phyloP scores from a whole-genome alignment of 2,329 filamentous ascomycete genomes.

The Penicillium sumatraense region DNA sequence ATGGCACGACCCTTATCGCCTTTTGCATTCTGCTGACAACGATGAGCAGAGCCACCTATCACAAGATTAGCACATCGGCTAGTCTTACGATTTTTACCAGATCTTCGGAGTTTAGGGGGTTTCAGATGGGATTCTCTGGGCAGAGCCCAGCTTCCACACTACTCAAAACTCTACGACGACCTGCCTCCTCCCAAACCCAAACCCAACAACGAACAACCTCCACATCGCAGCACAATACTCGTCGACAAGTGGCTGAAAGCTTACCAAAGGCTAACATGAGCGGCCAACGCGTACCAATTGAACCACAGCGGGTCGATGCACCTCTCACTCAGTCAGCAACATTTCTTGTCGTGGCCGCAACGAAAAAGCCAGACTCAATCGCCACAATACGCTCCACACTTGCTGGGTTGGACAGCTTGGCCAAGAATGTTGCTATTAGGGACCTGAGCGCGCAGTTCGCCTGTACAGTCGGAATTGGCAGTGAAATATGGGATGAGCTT shows the following conservation, averaged over 20 bases:
- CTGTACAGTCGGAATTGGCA: conserved; percentile 62
- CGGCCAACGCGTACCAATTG: conserved; percentile 35
- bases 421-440: conserved; percentile 60
- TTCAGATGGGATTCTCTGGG: neutral
- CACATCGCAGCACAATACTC: neutral
- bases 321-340: conserved; percentile 59
- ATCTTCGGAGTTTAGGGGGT: no score
- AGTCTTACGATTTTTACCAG: neutral
- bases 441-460: conserved; percentile 52
- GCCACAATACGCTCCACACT: conserved; percentile 51
- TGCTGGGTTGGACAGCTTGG: conserved; percentile 50
- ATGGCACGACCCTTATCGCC: neutral
- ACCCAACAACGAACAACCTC: neutral
- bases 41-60: neutral
- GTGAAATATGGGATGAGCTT: conserved; percentile 56
- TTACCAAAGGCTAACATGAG: conserved; percentile 16
- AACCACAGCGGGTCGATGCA: conserved; percentile 54
- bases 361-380: conserved; percentile 39
- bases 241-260: neutral
- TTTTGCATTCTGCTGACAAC: neutral
- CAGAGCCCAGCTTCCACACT: neutral
- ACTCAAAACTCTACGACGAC: neutral
- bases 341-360: conserved; percentile 57
- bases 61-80: neutral
- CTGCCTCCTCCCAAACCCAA: neutral